Percentiles rank a stretch among this genome's conserved stretches.
Evolutionary conservation across 2,329 filamentous ascomycete genomes (phyloP).

Genomic region (Aspergillus sp.): DNA sequence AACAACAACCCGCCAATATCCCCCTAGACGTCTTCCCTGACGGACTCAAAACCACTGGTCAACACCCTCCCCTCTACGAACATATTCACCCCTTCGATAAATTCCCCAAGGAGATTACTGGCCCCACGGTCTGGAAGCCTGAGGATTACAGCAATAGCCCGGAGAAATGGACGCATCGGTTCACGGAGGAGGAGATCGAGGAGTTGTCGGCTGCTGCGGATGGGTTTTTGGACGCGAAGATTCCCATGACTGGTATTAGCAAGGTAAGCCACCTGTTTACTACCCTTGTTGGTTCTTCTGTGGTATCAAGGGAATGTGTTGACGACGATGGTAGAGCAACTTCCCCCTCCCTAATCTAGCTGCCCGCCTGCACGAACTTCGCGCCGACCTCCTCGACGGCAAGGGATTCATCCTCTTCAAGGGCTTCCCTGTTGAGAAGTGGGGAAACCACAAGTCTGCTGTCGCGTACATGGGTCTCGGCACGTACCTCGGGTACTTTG

Average conservation of each 20-base stretch:
- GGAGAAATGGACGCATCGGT: slow-evolving; percentile 71
- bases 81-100: slow-evolving; percentile 65
- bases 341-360: slow-evolving; percentile 63
- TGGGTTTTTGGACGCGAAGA: slow-evolving; percentile 65
- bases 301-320: not conserved
- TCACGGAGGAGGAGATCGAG: slow-evolving; percentile 65
- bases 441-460: slow-evolving; percentile 77
- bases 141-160: slow-evolving; percentile 64
- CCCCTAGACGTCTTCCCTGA: slow-evolving; percentile 60
- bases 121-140: slow-evolving; percentile 71
- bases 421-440: slow-evolving; percentile 72
- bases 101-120: slow-evolving; percentile 71
- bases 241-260: slow-evolving; percentile 70
- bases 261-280: slow-evolving; percentile 43
- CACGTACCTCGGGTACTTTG: slow-evolving; percentile 82
- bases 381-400: slow-evolving; percentile 71
- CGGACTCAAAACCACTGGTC: slow-evolving; percentile 68
- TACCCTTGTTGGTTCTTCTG: not conserved
- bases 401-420: slow-evolving; percentile 92
- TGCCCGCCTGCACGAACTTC: slow-evolving; percentile 56
- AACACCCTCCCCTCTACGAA: slow-evolving; percentile 69
- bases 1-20: slow-evolving; percentile 41
- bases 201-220: slow-evolving; percentile 70
- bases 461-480: slow-evolving; percentile 89
- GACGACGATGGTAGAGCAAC: slow-evolving; percentile 45